phyloP scores from a whole-genome alignment of 441 rosid genomes.

The Bruguiera hainesii region DNA sequence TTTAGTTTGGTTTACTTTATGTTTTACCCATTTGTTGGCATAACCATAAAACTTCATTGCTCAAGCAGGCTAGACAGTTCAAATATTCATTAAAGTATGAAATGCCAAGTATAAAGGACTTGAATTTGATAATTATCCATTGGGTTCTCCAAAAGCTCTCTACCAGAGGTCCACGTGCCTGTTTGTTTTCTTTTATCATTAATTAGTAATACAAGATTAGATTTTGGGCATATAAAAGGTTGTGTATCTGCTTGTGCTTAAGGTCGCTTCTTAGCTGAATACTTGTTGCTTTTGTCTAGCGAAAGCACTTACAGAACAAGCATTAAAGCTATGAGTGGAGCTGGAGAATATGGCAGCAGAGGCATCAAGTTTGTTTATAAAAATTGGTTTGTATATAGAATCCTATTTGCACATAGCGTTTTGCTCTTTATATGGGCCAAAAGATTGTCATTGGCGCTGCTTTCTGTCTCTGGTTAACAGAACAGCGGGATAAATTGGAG shows the following conservation, averaged over 20 bases:
- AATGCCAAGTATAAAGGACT: too few relatives aligned
- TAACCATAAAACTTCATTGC: not conserved
- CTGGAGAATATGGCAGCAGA: slow-evolving; percentile 68
- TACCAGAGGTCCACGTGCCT: too few relatives aligned
- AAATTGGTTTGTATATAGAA: slow-evolving; percentile 50
- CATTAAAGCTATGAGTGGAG: slow-evolving; percentile 68
- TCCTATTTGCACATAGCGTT: not conserved
- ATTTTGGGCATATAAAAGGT: not conserved
- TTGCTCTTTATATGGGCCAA: not conserved
- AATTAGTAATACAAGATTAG: too few relatives aligned
- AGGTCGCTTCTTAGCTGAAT: not conserved
- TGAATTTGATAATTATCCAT: too few relatives aligned
- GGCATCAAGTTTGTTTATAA: slow-evolving; percentile 62
- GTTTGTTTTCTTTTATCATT: too few relatives aligned
- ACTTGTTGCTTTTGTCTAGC: slow-evolving; percentile 34
- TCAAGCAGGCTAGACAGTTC: not conserved
- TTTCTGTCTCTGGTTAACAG: slow-evolving; percentile 32
- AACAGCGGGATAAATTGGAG: slow-evolving; percentile 70
- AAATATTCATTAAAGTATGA: too few relatives aligned
- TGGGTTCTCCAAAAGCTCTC: too few relatives aligned
- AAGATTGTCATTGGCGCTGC: not conserved
- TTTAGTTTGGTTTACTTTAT: not conserved
- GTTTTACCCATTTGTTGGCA: not conserved
- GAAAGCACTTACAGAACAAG: slow-evolving; percentile 60
- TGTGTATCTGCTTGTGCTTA: not conserved